These are phyloP conservation scores for Cladorrhinum samala DNA, from an alignment of 495 filamentous ascomycete genomes.

Conservation along the genomic window DNA sequence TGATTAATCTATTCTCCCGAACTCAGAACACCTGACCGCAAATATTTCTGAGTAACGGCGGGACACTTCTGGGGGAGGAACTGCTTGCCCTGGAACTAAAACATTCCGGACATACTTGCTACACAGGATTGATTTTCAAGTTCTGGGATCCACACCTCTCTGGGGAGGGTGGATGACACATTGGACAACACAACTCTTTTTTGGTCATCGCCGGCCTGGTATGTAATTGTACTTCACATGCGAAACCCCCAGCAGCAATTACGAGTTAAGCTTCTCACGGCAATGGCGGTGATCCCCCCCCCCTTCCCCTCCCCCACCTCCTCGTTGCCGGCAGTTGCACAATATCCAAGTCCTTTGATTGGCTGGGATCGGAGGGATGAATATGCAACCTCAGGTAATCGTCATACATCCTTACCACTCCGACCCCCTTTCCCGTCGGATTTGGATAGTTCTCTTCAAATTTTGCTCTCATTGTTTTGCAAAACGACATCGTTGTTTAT, in stretches of 20 bases:
- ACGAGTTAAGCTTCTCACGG: constrained; percentile 1
- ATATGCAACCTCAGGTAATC: not conserved
- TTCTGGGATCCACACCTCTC: no score
- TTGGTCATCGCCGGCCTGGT: no score
- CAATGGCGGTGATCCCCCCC: not conserved
- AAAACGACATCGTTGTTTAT: no score
- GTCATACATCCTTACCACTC: not conserved
- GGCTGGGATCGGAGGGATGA: not conserved
- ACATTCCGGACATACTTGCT: no score
- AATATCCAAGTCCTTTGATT: not conserved
- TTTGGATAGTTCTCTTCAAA: not conserved
- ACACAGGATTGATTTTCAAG: no score
- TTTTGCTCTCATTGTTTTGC: not conserved
- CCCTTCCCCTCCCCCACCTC: no score
- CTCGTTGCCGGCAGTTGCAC: constrained; percentile 8
- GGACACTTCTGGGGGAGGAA: no score
- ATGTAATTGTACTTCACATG: not conserved
- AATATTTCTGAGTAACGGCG: no score
- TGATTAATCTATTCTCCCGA: not conserved
- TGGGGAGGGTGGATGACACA: no score
- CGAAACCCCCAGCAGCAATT: not conserved
- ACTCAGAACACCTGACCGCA: not conserved
- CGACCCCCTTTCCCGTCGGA: not conserved
- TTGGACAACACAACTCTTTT: no score
- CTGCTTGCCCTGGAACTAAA: no score